Base-by-base conservation (phyloP, 148 eudicot genomes). In the Vaccinium vitisidaea region DNA sequence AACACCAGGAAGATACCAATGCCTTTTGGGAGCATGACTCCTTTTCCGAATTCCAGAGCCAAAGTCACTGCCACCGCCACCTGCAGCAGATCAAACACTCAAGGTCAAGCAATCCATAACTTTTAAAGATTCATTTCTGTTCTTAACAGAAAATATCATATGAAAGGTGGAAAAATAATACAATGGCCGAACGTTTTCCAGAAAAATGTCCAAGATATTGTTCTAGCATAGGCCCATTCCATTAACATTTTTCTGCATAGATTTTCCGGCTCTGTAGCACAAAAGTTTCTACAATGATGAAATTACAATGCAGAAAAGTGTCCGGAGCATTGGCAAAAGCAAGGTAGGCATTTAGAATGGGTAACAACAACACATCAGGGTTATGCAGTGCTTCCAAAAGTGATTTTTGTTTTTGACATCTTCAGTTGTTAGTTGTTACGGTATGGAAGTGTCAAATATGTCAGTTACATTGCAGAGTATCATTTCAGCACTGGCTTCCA, bases 401-500 rank as follows among this genome's bases (percentile, higher is more conserved):
- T 14, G 16, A 46, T 36, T 13, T 36, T 6, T 48, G 6, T 48
- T 27, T 69, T 13, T 12, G 18, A 13, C 18, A 27, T 69, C 70
- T n/a, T n/a, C n/a, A n/a, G n/a, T n/a, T n/a, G 23, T n/a, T 9
- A 63, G 13, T 43, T 43, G 6, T 43, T 43, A 43, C 13, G 5
- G 6, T n/a, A 23, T 19, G 74, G 43, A 43, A 43, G 46, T 43
- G 5, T 43, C 46, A 5, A 43, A 43, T 25, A 69, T 65, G 70
- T 1, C 30, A 69, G n/a, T 76, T 93, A 96, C 98, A 91, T 91
- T 91, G 87, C 93, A 95, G 54, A 87, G 14, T 18, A 97, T 87
- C 99, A 97, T 97, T 85, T 97, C 98, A 8, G 86, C 80, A 7
- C 93, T 90, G 30, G 95, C 97, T 84, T 94, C 94, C 59, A 92